Evolutionary conservation across 2,329 filamentous ascomycete species (phyloP), one percentile per base, ranked within the genome.

Genomic region (Didymella lethalis): DNA sequence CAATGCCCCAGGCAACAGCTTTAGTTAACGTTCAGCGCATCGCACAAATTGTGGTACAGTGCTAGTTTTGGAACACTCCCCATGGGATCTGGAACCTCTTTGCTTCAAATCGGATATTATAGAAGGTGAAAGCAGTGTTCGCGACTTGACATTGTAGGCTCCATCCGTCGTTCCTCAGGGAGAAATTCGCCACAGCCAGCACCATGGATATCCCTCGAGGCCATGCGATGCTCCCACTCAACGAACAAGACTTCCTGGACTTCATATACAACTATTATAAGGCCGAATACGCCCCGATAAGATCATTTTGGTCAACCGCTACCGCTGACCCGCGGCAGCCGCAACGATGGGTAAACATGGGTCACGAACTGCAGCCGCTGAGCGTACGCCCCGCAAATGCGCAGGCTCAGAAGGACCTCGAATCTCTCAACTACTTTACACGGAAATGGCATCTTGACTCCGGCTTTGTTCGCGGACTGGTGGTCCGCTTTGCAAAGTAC

Each of bases 261-360:
- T 77, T 77, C 48, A 57, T 76, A 7, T 74, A 62, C 62, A 76
- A 76, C 48, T 77, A 77, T 52, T 76, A 70, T 67, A 77, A 75
- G 59, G 74, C 74, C 16, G 75, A 77, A 66, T 77, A 77, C 46
- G 66, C 70, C 2, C 75, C 75, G 3, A 76, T 77, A 11, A 68
- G 74, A 23, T 76, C 72, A 7, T 68, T 77, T 46, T 77, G 72
- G 69, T 67, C 65, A 0, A 77, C 75, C 20, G 74, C 75, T 32
- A 71, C 73, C 4, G 75, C 75, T 2, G 65, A 71, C 1, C 75
- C 75, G 5, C 62, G 63, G 20, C 69, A 73, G 43, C 61, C 69
- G 4, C 52, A 66, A 31, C 64, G 75, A 63, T 77, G 72, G 72
- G 60, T 71, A 7, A 57, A 53, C 34, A 74, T 76, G 73, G 75